Percentiles rank a stretch among this genome's conserved stretches.
Conservation (phyloP, 768 basidiomycete genomes). For the Amanita jacksonii region DNA sequence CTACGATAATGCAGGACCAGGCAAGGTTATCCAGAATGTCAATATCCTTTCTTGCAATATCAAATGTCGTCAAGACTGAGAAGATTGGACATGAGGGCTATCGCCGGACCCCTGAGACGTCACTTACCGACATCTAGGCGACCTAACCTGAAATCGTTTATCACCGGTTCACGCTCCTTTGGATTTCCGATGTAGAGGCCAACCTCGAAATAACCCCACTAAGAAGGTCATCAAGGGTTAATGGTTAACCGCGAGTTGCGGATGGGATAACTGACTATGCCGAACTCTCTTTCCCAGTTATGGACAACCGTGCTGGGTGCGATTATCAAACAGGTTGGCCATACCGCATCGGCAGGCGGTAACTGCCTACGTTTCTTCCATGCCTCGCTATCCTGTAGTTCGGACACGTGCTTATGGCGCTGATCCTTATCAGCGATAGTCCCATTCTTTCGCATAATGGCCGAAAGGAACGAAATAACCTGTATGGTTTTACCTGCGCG, state of each 20-base stretch:
- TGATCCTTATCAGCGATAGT: constrained; percentile 53
- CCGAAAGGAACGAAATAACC: constrained; percentile 80
- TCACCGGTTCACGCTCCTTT: constrained; percentile 43
- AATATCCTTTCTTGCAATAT: constrained; percentile 64
- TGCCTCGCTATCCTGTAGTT: constrained; percentile 46
- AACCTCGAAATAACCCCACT: constrained; percentile 96
- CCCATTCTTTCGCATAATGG: constrained; percentile 83
- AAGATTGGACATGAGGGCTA: not conserved
- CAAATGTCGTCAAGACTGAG: constrained; percentile 79
- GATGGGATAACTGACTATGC: constrained; percentile 47
- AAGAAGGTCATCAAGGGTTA: not conserved
- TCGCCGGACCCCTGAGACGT: no score
- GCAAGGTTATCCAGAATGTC: constrained; percentile 56
- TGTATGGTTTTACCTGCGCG: constrained; percentile 89
- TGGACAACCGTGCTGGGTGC: constrained; percentile 76
- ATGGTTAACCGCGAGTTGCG: not conserved
- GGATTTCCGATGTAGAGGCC: constrained; percentile 53
- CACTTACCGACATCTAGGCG: constrained; percentile 73
- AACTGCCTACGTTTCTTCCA: constrained; percentile 46
- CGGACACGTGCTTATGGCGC: constrained; percentile 55
- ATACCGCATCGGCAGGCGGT: constrained; percentile 59
- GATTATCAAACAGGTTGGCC: constrained; percentile 84
- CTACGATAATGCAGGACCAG: constrained; percentile 70
- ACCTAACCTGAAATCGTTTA: constrained; percentile 71
- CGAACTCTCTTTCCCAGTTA: constrained; percentile 88